Conservation (phyloP, 179 eudicot genomes). For the Silene vulgaris region DNA sequence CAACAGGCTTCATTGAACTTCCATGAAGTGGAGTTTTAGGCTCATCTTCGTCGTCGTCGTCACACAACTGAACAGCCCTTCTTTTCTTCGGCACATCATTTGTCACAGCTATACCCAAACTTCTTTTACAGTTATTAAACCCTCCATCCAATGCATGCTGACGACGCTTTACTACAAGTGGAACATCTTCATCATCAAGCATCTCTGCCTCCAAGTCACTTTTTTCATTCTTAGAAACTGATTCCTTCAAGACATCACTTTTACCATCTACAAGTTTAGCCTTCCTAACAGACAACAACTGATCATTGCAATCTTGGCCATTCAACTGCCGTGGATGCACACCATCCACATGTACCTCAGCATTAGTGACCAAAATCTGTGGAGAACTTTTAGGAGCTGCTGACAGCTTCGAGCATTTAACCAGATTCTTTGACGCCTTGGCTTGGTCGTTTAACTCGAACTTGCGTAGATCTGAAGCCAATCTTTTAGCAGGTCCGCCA, state of each 20-base stretch:
- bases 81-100: constrained; percentile 45
- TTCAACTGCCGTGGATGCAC: constrained; percentile 32
- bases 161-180: constrained; percentile 48
- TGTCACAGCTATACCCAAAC: constrained; percentile 26
- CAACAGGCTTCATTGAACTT: constrained; percentile 29
- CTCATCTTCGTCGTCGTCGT: constrained; percentile 60
- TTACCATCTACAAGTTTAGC: constrained; percentile 36
- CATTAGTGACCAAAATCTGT: constrained; percentile 25
- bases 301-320: constrained; percentile 32
- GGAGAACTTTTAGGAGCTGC: constrained; percentile 28
- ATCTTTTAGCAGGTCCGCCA: constrained; percentile 33
- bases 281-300: constrained; percentile 36
- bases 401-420: constrained; percentile 30
- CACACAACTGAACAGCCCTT: constrained; percentile 71
- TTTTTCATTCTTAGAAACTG: constrained; percentile 32
- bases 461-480: constrained; percentile 30
- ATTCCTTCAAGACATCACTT: constrained; percentile 35
- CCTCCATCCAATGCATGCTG: constrained; percentile 38
- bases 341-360: constrained; percentile 31
- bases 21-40: constrained; percentile 86
- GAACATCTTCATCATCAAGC: constrained; percentile 42
- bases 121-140: constrained; percentile 31
- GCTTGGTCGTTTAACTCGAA: constrained; percentile 29
- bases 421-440: constrained; percentile 31
- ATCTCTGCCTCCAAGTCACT: constrained; percentile 23